Evolutionary conservation across 2,329 filamentous ascomycete species (phyloP), one percentile per base, ranked within the genome.

Genomic region (Xylaria sp.): DNA sequence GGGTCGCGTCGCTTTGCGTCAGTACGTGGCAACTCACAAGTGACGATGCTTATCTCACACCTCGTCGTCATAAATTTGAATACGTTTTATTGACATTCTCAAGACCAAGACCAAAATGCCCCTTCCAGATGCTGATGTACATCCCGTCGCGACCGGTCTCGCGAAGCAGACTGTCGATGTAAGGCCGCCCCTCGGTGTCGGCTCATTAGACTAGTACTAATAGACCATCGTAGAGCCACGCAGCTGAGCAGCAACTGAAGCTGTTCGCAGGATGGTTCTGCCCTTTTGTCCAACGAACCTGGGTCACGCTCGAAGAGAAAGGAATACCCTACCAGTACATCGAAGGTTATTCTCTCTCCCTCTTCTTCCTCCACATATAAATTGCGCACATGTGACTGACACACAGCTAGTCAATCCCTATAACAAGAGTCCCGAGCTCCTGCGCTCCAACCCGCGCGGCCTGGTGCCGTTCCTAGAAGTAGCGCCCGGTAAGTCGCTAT

Each of bases 231-330:
- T 51, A 76, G 66, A 76, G 80, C 42, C 73, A 81, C 21, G 69
- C 65, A 50, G 66, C 65, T 23, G 71, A 74, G 40, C 72, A 74
- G 62, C 68, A 72, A 18, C 59, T 74, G 27, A 72, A 72, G 47
- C 69, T 75, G 9, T 74, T 65, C 42, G 53, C 69, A 9, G 71
- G 72, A 48, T 69, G 70, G 68, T 73, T 75, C 61, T 75, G 69
- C 63, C 80, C 79, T 44, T 82, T 81, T 59, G 79, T 88, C 5
- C 86, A 89, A 76, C 81, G 87, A 23, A 82, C 82, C 44, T 89
- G 87, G 87, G 82, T 87, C 60, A 81, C 84, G 2, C 82, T 90
- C 9, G 84, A 89, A 75, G 87, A 89, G 72, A 90, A 90, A 74
- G 76, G 82, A 16, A 88, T 89, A 59, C 86, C 84, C 9, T 89